Evolutionary conservation across 2,329 filamentous ascomycete species (phyloP), one percentile per base, ranked within the genome.

Genomic region (Fusarium gaditjirri): DNA sequence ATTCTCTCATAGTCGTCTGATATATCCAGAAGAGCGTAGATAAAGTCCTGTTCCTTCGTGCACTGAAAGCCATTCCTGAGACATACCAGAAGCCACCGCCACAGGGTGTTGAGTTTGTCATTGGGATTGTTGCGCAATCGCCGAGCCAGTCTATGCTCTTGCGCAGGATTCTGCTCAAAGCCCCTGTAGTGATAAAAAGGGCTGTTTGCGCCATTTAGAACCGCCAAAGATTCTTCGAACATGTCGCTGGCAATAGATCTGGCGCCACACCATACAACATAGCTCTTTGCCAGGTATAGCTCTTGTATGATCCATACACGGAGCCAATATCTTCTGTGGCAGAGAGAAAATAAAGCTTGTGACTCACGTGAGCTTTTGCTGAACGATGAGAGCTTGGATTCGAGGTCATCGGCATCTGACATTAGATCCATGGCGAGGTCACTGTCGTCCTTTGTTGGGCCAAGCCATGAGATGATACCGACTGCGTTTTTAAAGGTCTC

Each of bases 401-500:
- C 6, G 31, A 33, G 31, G 2, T 14, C 12, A 8, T 14, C 1
- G 21, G 21, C 11, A 13, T 41, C 12, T 41, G 21, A 46, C 25
- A 46, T 21, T 3, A 46, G 6, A 10, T n/a, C 44, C 44, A 47
- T 47, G 0, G 44, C 44, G 13, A 47, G 19, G 7, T 47, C 27
- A 2, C 44, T 47, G 17, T 47, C 27, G 2, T 47, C 27, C 0
- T 8, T 31, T 0, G 27, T 14, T 8, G 19, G 44, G 16, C 29
- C 46, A 8, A 49, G 46, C 29, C 46, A 49, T 7, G 46, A 2
- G 5, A 49, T 49, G 10, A 33, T 29, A 33, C 46, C 5, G 3
- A 10, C 1, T 23, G 46, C 46, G 0, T 3, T 7, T 0, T 1
- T 13, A 5, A 49, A 49, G 0, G 8, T 49, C 1, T 49, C 6